These are phyloP conservation scores for Mitragyna speciosa DNA, from an alignment of 257 asterid species.

Conservation along the genomic window DNA sequence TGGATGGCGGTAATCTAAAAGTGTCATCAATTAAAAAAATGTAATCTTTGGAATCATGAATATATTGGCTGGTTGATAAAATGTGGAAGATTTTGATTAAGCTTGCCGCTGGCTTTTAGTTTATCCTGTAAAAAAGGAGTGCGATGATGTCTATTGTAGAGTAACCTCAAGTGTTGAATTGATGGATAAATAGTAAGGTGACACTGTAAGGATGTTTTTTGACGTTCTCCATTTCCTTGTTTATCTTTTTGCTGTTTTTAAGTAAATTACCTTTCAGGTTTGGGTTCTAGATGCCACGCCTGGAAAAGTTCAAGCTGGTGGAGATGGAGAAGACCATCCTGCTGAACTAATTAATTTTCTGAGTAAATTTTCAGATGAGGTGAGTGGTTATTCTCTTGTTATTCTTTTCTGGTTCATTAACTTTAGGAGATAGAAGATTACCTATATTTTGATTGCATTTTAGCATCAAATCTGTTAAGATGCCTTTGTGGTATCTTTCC, in stretches of 20 bases:
- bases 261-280: slow-evolving; percentile 50
- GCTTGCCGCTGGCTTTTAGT: not conserved
- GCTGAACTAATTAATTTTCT: slow-evolving; percentile 84
- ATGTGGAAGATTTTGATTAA: slow-evolving; percentile 1
- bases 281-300: slow-evolving; percentile 98
- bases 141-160: too few relatives aligned
- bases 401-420: not conserved
- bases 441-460: not conserved
- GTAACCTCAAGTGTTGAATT: not conserved
- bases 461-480: not conserved
- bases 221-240: not conserved
- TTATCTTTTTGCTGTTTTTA: slow-evolving; percentile 9
- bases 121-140: too few relatives aligned
- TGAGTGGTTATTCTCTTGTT: slow-evolving; percentile 27
- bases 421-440: not conserved
- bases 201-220: not conserved
- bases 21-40: not conserved
- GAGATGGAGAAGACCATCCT: slow-evolving; percentile 96
- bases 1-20: too few relatives aligned
- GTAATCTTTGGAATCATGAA: not conserved
- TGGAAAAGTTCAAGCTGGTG: slow-evolving; percentile 95
- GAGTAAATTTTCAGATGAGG: slow-evolving; percentile 68
- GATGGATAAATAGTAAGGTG: not conserved
- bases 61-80: not conserved
- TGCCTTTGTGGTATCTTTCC: not conserved